Evolutionary conservation across 1,139 yeast genomes (phyloP), one percentile per base, ranked within the genome.

Genomic region (Lodderomyces beijingensis): DNA sequence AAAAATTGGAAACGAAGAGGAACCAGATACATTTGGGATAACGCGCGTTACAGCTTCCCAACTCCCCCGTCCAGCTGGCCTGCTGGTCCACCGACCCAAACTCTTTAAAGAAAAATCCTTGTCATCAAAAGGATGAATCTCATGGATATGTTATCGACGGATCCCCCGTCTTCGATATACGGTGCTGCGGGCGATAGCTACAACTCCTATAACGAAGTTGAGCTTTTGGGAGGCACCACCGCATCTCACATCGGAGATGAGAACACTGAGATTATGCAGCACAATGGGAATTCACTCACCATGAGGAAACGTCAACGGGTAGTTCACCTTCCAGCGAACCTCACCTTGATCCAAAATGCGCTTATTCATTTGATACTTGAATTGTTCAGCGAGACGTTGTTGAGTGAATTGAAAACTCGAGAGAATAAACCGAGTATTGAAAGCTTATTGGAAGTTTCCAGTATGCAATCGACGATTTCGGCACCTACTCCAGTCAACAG

Each of bases 311-410:
- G 10, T 3, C 14, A 28, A 9, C 25, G 28, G 11, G 28, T 30
- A 9, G 17, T 13, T 45, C 66, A 70, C 44, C 51, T 81, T 12
- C 86, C 88, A 2, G 67, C 79, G 0, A 61, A 67, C 2, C 60
- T 77, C 31, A 70, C 85, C 0, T 50, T 62, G 2, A 55, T 79
- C 9, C 91, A 82, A 47, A 58, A 55, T 30, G 82, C 78, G 39
- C 50, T 80, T 31, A 54, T 65, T 11, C 84, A 78, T 40, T 57
- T 77, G 27, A 51, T 77, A 29, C 44, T 79, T 2, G 67, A 70
- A 19, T 54, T 80, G 16, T 81, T 79, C 44, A 61, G 63, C 14
- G 56, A 63, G 1, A 67, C 72, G 7, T 51, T 77, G n/a, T 43
- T 56, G 9, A 48, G 55, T n/a, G 61, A 61, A 25, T 41, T 55